Evolutionary conservation across 441 rosid species (phyloP).

Genomic region (Adansonia grandidieri): DNA sequence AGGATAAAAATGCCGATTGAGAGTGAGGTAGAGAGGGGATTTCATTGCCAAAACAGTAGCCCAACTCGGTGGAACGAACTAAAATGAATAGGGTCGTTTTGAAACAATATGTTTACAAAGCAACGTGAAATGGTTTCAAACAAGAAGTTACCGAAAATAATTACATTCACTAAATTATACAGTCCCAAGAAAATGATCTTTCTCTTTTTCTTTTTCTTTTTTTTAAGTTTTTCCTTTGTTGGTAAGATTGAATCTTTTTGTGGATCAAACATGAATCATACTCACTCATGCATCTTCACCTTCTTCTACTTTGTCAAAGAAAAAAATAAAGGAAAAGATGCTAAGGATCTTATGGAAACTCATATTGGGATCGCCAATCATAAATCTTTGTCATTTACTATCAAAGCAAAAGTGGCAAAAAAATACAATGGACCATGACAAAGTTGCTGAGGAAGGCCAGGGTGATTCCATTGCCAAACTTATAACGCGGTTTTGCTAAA

Average conservation of each 20-base stretch:
- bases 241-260: constrained; percentile 9
- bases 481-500: constrained; percentile 21
- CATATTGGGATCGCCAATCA: constrained; percentile 41
- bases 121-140: background rate
- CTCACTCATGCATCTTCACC: constrained; percentile 8
- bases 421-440: constrained; percentile 15
- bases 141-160: background rate
- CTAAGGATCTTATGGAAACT: constrained; percentile 28
- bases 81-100: background rate
- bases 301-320: constrained; percentile 22
- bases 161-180: background rate
- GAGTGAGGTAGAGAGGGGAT: too few species aligned
- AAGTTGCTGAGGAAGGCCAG: background rate
- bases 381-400: constrained; percentile 33
- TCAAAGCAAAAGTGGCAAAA: constrained; percentile 27
- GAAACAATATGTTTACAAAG: background rate
- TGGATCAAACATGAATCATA: constrained; percentile 13
- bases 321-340: constrained; percentile 34
- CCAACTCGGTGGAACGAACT: too few species aligned
- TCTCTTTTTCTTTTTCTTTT: background rate
- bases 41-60: too few species aligned
- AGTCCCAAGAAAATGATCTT: background rate
- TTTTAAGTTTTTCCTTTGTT: background rate
- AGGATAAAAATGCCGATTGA: too few species aligned
- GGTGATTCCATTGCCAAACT: constrained; percentile 13